Conservation (phyloP, 345 rosid species). For the Pistacia integerrima region DNA sequence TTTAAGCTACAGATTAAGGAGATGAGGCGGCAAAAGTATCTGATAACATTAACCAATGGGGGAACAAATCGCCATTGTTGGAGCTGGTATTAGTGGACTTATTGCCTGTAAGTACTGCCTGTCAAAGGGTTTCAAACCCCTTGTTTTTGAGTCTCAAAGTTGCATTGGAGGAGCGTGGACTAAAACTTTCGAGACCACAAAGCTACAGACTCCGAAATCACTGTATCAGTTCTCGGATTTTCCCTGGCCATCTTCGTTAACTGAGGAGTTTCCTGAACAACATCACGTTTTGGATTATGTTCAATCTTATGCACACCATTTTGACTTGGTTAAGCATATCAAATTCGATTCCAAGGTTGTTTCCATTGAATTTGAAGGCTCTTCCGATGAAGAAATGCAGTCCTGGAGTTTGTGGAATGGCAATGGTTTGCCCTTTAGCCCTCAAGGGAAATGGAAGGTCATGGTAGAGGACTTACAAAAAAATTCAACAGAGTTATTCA, state of each 20-base stretch:
- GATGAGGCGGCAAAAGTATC: background rate
- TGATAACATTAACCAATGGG: background rate
- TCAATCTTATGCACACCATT: conserved; percentile 36
- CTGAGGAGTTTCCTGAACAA: conserved; percentile 29
- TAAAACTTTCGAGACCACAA: conserved; percentile 31
- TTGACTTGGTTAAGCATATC: conserved; percentile 37
- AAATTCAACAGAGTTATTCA: conserved; percentile 21
- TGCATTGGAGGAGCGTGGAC: conserved; percentile 39
- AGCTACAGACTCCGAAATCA: conserved; percentile 33
- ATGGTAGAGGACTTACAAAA: conserved; percentile 19
- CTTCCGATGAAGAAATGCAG: conserved; percentile 19
- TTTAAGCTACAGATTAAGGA: background rate
- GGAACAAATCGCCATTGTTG: conserved; percentile 31
- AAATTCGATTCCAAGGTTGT: conserved; percentile 36
- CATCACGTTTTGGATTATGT: conserved; percentile 34
- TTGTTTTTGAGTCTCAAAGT: conserved; percentile 35
- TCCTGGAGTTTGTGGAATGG: conserved; percentile 35
- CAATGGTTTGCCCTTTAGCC: conserved; percentile 22
- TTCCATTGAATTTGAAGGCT: conserved; percentile 24
- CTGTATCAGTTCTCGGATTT: conserved; percentile 43
- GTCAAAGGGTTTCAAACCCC: conserved; percentile 32
- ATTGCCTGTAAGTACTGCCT: conserved; percentile 38
- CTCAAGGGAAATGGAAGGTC: conserved; percentile 37
- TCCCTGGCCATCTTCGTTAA: conserved; percentile 43
- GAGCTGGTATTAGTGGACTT: conserved; percentile 43